These are phyloP conservation scores for Lentinula sp. DNA, from an alignment of 768 basidiomycete species.

Conservation along the genomic window DNA sequence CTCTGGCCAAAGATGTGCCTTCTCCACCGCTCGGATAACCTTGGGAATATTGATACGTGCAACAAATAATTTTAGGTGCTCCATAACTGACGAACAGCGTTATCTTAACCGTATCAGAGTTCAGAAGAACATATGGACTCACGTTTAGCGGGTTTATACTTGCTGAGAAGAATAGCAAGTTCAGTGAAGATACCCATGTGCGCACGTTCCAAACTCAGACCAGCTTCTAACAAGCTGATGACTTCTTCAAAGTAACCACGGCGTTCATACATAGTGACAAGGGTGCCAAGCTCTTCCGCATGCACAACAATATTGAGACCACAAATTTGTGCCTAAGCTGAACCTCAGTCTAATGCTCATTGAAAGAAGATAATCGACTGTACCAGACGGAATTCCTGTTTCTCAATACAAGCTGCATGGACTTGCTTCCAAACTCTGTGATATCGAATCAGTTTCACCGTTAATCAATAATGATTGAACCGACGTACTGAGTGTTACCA, in stretches of 20 bases:
- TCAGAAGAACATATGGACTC: constrained; percentile 18
- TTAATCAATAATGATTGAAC: neutral
- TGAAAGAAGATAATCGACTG: constrained; percentile 7
- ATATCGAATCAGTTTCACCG: constrained; percentile 8
- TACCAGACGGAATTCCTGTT: constrained; percentile 89
- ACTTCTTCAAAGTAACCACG: constrained; percentile 94
- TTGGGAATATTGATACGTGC: constrained; percentile 98
- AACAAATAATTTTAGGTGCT: constrained; percentile 94
- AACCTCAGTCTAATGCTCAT: constrained; percentile 7
- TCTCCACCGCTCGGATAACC: constrained; percentile 90
- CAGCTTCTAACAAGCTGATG: constrained; percentile 86
- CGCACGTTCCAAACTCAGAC: constrained; percentile 92
- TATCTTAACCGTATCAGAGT: neutral
- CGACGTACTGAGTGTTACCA: constrained; percentile 89
- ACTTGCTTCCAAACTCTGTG: constrained; percentile 99
- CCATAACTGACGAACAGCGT: constrained; percentile 67
- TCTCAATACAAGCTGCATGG: constrained; percentile 96
- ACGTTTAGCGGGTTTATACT: constrained; percentile 92
- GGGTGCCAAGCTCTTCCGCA: constrained; percentile 69
- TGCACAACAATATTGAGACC: constrained; percentile 98
- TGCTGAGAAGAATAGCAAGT: constrained; percentile 86
- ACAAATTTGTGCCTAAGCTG: constrained; percentile 84
- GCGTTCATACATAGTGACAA: constrained; percentile 82
- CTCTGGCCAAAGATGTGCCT: constrained; percentile 96
- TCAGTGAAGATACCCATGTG: constrained; percentile 99